Evolutionary conservation across 2,329 filamentous ascomycete genomes (phyloP).

Genomic region (Aspergillus sergii): DNA sequence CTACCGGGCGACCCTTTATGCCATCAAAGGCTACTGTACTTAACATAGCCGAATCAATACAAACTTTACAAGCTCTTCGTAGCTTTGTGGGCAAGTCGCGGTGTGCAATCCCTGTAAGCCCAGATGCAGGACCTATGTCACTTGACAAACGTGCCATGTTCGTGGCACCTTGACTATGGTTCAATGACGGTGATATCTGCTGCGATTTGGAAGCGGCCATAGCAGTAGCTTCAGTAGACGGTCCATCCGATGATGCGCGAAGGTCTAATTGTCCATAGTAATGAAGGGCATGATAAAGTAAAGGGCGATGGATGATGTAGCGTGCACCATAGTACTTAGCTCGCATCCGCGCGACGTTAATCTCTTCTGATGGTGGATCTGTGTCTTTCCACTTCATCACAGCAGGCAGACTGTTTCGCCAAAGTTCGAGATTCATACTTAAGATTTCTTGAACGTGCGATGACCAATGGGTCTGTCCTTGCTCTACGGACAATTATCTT

Average conservation of each 20-base stretch:
- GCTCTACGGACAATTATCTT: constrained; percentile 19
- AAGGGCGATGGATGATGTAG: constrained; percentile 85
- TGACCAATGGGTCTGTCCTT: constrained; percentile 39
- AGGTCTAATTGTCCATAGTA: constrained; percentile 48
- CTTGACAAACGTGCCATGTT: constrained; percentile 37
- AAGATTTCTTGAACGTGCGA: constrained; percentile 45
- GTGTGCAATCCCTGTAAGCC: constrained; percentile 12
- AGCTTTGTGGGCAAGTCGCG: constrained; percentile 46
- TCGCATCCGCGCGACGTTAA: constrained; percentile 79
- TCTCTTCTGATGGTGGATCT: constrained; percentile 72
- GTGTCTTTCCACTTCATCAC: constrained; percentile 65
- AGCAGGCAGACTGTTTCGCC: constrained; percentile 54
- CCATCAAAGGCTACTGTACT: constrained; percentile 83
- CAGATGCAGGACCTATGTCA: constrained; percentile 35
- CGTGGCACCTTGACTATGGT: constrained; percentile 31
- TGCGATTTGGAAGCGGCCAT: constrained; percentile 33
- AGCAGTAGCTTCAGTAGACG: constrained; percentile 33
- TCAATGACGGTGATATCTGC: constrained; percentile 39
- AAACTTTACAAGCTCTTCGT: constrained; percentile 59
- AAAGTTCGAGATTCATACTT: constrained; percentile 54
- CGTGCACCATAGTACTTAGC: constrained; percentile 94
- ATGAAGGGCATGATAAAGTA: constrained; percentile 64
- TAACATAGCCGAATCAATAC: constrained; percentile 74
- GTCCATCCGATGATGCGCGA: constrained; percentile 29
- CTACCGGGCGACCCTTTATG: constrained; percentile 67